phyloP scores from a whole-genome alignment of 345 rosid genomes.

The Arabidopsis thaliana region TAIR10.1 NC_003071.7:11406501-11407000 shows the following conservation, averaged over 20 bases:
- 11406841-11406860: background rate
- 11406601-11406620: background rate
- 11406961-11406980: background rate
- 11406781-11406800: conserved; percentile 93
- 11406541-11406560: conserved; percentile 11
- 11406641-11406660: conserved; percentile 11
- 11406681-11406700: background rate
- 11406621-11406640: conserved; percentile 2
- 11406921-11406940: background rate
- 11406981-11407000: background rate
- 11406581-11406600: background rate
- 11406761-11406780: conserved; percentile 97
- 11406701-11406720: conserved; percentile 78
- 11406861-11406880: background rate
- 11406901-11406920: background rate
- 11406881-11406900: background rate
- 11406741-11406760: conserved; percentile 88
- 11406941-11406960: background rate
- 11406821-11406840: conserved; percentile 12
- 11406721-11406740: conserved; percentile 92
- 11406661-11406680: background rate
- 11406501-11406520: background rate
- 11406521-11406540: conserved; percentile 5
- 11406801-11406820: conserved; percentile 63
- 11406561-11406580: background rate